These are phyloP conservation scores for Cytospora mali DNA, from an alignment of 2,329 filamentous ascomycete genomes.

Conservation along the genomic window DNA sequence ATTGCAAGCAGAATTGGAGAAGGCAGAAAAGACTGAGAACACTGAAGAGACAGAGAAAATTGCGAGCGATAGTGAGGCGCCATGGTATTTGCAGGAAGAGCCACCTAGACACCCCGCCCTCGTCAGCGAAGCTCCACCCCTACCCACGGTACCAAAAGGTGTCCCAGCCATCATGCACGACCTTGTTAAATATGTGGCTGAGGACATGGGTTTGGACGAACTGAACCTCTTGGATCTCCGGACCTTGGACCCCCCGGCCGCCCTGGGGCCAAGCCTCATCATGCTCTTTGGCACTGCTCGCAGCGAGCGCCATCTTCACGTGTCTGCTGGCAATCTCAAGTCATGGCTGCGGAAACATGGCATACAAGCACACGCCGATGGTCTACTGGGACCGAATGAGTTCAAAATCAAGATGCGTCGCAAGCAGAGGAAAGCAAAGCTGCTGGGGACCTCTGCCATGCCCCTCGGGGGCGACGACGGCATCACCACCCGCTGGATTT, in stretches of 20 bases:
- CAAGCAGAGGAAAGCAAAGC: slow-evolving; percentile 77
- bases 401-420: slow-evolving; percentile 83
- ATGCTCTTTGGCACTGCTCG: slow-evolving; percentile 93
- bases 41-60: slow-evolving; percentile 11
- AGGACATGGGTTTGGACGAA: slow-evolving; percentile 84
- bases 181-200: slow-evolving; percentile 76
- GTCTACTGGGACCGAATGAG: slow-evolving; percentile 86
- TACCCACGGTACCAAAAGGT: slow-evolving; percentile 63
- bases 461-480: slow-evolving; percentile 74
- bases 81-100: slow-evolving; percentile 85
- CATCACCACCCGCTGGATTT: slow-evolving; percentile 93
- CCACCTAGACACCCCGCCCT: slow-evolving; percentile 54
- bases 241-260: slow-evolving; percentile 79
- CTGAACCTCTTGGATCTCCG: slow-evolving; percentile 82
- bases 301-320: slow-evolving; percentile 90
- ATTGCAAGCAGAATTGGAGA: slow-evolving; percentile 12
- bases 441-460: slow-evolving; percentile 73
- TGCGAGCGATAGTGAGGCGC: slow-evolving; percentile 32
- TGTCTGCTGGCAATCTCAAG: slow-evolving; percentile 86
- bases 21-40: slow-evolving; percentile 10
- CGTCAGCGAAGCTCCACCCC: slow-evolving; percentile 47
- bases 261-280: slow-evolving; percentile 82
- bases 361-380: slow-evolving; percentile 79
- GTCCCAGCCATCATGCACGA: slow-evolving; percentile 72
- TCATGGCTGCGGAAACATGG: slow-evolving; percentile 80